These are phyloP conservation scores for Hericium erinaceus DNA, from an alignment of 768 basidiomycete species.

Conservation along the genomic window DNA sequence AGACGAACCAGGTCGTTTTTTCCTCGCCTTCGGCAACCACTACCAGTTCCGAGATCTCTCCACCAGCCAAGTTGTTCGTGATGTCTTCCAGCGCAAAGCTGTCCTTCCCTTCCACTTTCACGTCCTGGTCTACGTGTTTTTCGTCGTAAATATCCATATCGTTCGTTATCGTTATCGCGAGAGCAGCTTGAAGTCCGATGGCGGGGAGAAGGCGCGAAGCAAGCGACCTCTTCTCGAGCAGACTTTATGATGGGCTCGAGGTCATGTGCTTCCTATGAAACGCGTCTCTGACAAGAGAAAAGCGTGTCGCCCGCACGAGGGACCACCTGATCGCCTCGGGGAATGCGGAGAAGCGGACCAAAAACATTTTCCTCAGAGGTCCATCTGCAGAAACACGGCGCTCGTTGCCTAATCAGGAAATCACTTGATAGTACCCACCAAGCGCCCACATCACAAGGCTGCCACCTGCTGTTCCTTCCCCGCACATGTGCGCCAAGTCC, in stretches of 20 bases:
- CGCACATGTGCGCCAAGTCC: too few relatives aligned
- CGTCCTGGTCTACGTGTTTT: neutral
- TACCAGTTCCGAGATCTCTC: slow-evolving; percentile 50
- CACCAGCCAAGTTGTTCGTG: slow-evolving; percentile 13
- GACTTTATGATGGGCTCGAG: neutral
- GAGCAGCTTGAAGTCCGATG: neutral
- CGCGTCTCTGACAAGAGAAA: neutral
- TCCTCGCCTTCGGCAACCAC: slow-evolving; percentile 60
- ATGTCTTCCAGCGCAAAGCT: neutral
- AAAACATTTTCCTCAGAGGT: neutral
- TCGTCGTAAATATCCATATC: neutral
- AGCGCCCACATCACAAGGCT: neutral
- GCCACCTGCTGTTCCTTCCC: too few relatives aligned
- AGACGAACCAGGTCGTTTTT: slow-evolving; percentile 62
- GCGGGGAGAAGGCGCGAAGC: neutral
- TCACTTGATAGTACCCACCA: neutral
- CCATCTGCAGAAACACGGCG: neutral
- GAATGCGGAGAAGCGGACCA: neutral
- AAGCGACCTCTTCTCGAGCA: neutral
- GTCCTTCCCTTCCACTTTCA: neutral
- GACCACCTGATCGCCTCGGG: neutral
- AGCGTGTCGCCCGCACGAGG: neutral
- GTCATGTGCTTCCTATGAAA: neutral
- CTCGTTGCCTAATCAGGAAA: neutral
- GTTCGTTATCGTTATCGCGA: neutral